phyloP scores from a whole-genome alignment of 2,329 filamentous ascomycete species.

The Diplodia corticola region DNA sequence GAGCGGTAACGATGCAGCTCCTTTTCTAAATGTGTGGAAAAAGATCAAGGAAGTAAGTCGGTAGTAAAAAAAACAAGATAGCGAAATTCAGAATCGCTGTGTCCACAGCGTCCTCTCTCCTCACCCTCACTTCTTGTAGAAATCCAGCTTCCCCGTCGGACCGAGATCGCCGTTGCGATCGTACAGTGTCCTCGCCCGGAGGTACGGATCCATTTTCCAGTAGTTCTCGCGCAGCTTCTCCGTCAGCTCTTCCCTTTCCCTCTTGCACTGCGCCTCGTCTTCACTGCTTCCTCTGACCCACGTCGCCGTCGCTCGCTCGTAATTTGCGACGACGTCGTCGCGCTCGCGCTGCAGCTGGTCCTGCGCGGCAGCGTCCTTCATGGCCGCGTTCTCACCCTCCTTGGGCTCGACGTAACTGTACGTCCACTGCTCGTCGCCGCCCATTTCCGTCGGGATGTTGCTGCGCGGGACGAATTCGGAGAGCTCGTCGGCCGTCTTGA shows the following conservation, averaged over 20 bases:
- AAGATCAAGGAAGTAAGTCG: background rate
- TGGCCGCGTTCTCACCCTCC: slow-evolving; percentile 71
- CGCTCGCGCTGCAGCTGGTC: slow-evolving; percentile 66
- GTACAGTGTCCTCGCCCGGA: slow-evolving; percentile 80
- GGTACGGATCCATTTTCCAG: slow-evolving; percentile 85
- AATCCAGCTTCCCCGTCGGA: slow-evolving; percentile 66
- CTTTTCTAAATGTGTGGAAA: background rate
- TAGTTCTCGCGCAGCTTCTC: slow-evolving; percentile 70
- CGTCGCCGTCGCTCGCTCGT: slow-evolving; percentile 69
- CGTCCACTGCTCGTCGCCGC: slow-evolving; percentile 80
- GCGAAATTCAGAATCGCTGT: background rate
- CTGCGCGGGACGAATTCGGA: slow-evolving; percentile 70
- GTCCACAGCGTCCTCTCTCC: too few species aligned
- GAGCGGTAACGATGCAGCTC: background rate
- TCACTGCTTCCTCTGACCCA: slow-evolving; percentile 63
- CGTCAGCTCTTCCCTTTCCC: slow-evolving; percentile 63
- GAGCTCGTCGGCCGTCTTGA: slow-evolving; percentile 76
- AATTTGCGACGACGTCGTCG: slow-evolving; percentile 66
- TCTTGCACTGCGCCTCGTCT: slow-evolving; percentile 53
- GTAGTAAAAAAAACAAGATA: too few species aligned
- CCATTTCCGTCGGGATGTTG: slow-evolving; percentile 78
- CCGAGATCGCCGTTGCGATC: slow-evolving; percentile 76
- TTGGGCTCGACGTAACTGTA: slow-evolving; percentile 80
- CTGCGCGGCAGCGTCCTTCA: slow-evolving; percentile 63
- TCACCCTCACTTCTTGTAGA: slow-evolving; percentile 59